Percentiles rank a stretch among this genome's conserved stretches.
These are phyloP conservation scores for Neurospora discreta DNA, from an alignment of 495 filamentous ascomycete genomes.

Conservation along the genomic window DNA sequence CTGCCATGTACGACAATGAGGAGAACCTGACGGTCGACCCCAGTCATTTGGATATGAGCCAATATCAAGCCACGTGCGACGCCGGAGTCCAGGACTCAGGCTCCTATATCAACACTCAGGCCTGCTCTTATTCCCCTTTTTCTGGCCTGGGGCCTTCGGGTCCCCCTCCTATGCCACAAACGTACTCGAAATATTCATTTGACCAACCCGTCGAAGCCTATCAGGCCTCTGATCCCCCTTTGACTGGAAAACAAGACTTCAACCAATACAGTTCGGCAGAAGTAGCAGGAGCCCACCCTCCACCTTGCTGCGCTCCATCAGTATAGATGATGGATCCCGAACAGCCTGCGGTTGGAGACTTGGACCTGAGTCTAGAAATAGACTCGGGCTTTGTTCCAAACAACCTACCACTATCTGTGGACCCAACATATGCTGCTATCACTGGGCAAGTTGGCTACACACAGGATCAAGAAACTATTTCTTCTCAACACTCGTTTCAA, in stretches of 20 bases:
- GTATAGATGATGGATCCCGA: not conserved
- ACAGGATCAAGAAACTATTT: not conserved
- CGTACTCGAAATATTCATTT: not conserved
- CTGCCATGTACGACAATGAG: not conserved
- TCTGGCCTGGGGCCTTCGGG: not conserved
- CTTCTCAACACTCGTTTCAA: not conserved
- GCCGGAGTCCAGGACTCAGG: not conserved
- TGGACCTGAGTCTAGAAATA: not conserved
- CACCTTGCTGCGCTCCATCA: not conserved
- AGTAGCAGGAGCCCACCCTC: not conserved
- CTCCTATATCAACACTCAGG: not conserved
- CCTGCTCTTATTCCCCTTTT: not conserved
- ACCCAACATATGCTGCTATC: not conserved
- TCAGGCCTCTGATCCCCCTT: not conserved
- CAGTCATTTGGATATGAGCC: not conserved
- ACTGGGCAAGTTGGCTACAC: not conserved
- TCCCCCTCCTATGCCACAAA: not conserved
- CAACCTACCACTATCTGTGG: not conserved
- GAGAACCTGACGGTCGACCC: not conserved
- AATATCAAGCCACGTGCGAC: not conserved
- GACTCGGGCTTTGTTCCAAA: not conserved
- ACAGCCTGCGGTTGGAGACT: not conserved
- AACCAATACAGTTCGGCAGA: not conserved
- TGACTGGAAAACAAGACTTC: not conserved
- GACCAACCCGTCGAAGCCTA: not conserved